Conservation (phyloP, 2,329 filamentous ascomycete species). For the Fusarium protoensiforme region DNA sequence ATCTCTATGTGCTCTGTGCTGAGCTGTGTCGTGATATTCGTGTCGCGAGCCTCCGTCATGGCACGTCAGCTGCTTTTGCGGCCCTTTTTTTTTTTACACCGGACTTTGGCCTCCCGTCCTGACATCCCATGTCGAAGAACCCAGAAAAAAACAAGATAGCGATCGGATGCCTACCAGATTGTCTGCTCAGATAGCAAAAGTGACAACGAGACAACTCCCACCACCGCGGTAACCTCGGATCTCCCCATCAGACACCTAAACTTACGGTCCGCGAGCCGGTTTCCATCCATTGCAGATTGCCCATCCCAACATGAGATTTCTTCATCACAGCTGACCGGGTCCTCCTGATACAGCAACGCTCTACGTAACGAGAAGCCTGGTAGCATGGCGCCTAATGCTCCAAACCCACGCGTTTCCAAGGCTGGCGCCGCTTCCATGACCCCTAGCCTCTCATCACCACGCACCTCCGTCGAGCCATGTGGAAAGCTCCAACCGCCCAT, state of each 20-base stretch:
- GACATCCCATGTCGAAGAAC: constrained; percentile 22
- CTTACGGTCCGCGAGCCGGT: constrained; percentile 26
- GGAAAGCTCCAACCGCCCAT: constrained; percentile 11
- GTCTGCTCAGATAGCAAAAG: neutral
- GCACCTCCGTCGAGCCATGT: constrained; percentile 33
- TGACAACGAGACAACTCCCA: constrained; percentile 17
- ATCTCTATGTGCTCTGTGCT: neutral
- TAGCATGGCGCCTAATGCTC: constrained; percentile 15
- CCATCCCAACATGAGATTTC: constrained; percentile 19
- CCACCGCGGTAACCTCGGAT: constrained; percentile 25
- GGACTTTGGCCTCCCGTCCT: constrained; percentile 22
- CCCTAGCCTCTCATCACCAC: constrained; percentile 21
- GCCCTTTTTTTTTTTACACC: constrained; percentile 34
- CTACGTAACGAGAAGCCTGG: constrained; percentile 1
- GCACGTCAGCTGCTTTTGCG: constrained; percentile 36
- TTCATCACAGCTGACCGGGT: neutral
- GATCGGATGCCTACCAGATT: neutral
- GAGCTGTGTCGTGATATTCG: constrained; percentile 20
- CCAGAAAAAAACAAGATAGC: constrained; percentile 22
- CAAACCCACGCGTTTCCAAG: constrained; percentile 20
- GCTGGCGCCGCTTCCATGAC: constrained; percentile 15
- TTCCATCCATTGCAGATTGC: constrained; percentile 12
- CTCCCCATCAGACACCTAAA: constrained; percentile 13
- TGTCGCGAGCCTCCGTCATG: constrained; percentile 1
- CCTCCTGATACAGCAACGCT: constrained; percentile 5